Evolutionary conservation across 2,329 filamentous ascomycete species (phyloP).

Genomic region (Leptographium lundbergii): DNA sequence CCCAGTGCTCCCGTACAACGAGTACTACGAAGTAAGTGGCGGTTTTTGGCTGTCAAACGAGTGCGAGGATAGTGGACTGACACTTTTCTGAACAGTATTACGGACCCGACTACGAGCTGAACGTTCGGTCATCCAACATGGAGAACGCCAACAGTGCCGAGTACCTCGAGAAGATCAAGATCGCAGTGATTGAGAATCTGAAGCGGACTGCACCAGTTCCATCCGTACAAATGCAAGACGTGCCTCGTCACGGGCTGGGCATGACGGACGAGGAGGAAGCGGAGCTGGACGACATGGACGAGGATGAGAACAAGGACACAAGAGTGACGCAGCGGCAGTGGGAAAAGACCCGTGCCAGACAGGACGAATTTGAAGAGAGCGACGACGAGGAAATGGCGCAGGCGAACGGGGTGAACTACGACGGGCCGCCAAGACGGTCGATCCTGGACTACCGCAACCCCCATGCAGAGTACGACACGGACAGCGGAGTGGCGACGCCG

Average conservation of each 20-base stretch:
- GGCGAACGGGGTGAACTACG: conserved; percentile 50
- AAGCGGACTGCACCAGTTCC: conserved; percentile 76
- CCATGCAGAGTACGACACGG: conserved; percentile 26
- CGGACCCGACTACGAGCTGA: conserved; percentile 77
- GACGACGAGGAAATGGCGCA: conserved; percentile 75
- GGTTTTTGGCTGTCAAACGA: no score
- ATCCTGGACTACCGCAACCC: conserved; percentile 40
- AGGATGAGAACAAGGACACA: conserved; percentile 74
- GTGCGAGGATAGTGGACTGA: background rate
- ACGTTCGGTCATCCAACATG: conserved; percentile 78
- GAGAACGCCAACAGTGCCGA: conserved; percentile 81
- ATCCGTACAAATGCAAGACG: conserved; percentile 81
- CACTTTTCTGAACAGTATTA: conserved; percentile 55
- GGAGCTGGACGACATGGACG: conserved; percentile 58
- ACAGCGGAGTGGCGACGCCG: conserved; percentile 8
- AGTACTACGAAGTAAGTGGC: conserved; percentile 71
- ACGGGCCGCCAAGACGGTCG: conserved; percentile 31
- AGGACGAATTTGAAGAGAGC: conserved; percentile 75
- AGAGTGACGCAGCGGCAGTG: conserved; percentile 71
- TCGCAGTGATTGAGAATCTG: conserved; percentile 73
- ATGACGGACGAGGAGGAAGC: conserved; percentile 56
- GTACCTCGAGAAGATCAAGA: conserved; percentile 71
- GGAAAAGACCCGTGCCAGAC: conserved; percentile 64
- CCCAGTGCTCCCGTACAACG: conserved; percentile 81
- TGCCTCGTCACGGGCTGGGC: conserved; percentile 48